Base-by-base conservation (phyloP, 371 early-diverging fungal genomes). In the Mucor racemosus region DNA sequence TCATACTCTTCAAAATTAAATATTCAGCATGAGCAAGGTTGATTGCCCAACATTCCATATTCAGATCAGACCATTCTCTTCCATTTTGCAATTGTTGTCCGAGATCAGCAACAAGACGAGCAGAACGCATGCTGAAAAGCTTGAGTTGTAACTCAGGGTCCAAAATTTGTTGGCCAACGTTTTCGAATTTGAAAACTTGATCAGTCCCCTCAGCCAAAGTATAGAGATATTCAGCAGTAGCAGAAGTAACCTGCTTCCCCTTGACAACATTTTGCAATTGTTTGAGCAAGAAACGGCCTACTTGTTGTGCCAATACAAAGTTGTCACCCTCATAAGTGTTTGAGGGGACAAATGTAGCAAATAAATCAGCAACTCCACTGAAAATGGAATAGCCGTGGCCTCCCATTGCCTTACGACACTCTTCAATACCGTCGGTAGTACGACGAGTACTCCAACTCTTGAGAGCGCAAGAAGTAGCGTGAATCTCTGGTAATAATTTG, bases 361-460 rank as follows among this genome's bases (percentile, higher is more conserved):
- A 91, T 33, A 90, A 68, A 44, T 91, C 86, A 38, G 88, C 80
- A 14, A 94, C 80, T 6, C 94, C 93, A 36, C 90, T 90, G 78
- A 88, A 91, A 40, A 80, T 69, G 15, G 91, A 88, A 71, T 82
- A 95, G 0, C 94, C 94, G 42, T 94, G 94, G 7, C 95, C 95
- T 11, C 95, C 95, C 84, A 91, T 89, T 7, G 90, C 81, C 33
- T 91, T 89, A 8, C 94, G 85, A 66, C 91, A 89, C 17, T 88
- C 88, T 63, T 95, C 95, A 17, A 92, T 79, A 48, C 91, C 93
- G 8, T 89, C 87, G 0, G 89, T 72, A 6, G 86, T 81, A 26
- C 88, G 80, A 39, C 91, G 91, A 0, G 94, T 82, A 36, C 88
- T 79, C 79, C 90, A 88, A 9, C 85, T 82, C 79, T 95, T 95